These are phyloP conservation scores for Diophrys appendiculata DNA, from an alignment of 73 alveolate species.

Conservation along the genomic window DNA sequence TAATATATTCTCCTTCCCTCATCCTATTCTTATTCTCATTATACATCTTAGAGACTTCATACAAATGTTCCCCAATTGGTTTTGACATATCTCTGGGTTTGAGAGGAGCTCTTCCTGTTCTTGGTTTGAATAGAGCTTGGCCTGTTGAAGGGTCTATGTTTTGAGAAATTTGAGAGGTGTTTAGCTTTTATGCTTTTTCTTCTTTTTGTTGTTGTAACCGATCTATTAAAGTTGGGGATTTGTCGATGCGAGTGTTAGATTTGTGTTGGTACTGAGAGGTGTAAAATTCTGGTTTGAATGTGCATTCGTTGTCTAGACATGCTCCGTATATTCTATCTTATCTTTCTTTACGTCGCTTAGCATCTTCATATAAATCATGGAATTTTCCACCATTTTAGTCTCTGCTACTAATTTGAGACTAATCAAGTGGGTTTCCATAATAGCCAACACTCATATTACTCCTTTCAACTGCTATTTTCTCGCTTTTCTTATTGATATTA, in stretches of 20 bases:
- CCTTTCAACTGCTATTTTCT: conserved; percentile 15
- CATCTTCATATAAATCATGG: conserved; percentile 49
- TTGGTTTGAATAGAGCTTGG: conserved; percentile 49
- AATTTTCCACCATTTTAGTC: not conserved
- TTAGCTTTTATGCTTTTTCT: not conserved
- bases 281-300: conserved; percentile 52
- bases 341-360: conserved; percentile 55
- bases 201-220: not conserved
- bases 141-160: too few species aligned
- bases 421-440: not conserved
- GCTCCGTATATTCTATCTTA: conserved; percentile 43
- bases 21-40: too few species aligned
- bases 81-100: too few species aligned
- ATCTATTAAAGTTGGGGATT: not conserved
- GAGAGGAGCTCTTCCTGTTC: conserved; percentile 46
- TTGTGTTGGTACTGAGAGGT: not conserved
- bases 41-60: too few species aligned
- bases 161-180: not conserved
- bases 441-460: not conserved
- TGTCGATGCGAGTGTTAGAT: not conserved
- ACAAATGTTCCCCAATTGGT: too few species aligned
- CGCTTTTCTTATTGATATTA: conserved; percentile 23
- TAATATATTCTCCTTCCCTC: too few species aligned
- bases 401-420: not conserved
- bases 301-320: conserved; percentile 61